Conservation (phyloP, 345 rosid genomes). For the Bretschneidera sinensis region DNA sequence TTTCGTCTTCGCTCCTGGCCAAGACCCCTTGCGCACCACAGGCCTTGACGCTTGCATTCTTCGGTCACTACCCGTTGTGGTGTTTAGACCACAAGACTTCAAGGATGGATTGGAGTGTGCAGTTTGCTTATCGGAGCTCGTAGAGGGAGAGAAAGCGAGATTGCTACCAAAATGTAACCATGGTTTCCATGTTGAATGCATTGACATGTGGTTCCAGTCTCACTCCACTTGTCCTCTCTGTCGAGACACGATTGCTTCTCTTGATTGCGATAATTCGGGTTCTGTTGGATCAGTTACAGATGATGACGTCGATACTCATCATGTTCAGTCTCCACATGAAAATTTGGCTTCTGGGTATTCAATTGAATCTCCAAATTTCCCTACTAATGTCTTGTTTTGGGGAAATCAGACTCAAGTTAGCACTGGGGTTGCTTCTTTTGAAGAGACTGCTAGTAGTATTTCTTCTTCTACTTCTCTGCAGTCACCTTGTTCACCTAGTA, state of each 20-base stretch:
- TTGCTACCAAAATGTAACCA: constrained; percentile 76
- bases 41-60: constrained; percentile 63
- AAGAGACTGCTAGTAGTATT: constrained; percentile 31
- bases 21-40: constrained; percentile 30
- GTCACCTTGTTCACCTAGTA: not conserved
- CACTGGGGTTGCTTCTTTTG: constrained; percentile 41
- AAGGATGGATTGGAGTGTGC: constrained; percentile 75
- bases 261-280: constrained; percentile 16
- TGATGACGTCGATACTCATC: constrained; percentile 20
- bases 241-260: constrained; percentile 42
- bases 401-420: constrained; percentile 69
- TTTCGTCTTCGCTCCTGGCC: constrained; percentile 53
- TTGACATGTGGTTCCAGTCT: constrained; percentile 96
- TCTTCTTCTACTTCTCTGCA: constrained; percentile 19
- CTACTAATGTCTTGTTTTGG: constrained; percentile 90
- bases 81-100: constrained; percentile 41
- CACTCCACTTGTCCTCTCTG: constrained; percentile 93
- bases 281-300: constrained; percentile 16
- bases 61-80: constrained; percentile 54
- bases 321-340: constrained; percentile 30
- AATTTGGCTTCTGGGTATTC: constrained; percentile 33
- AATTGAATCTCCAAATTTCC: constrained; percentile 56
- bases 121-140: constrained; percentile 78
- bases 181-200: constrained; percentile 89
- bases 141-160: constrained; percentile 69